Evolutionary conservation across 2,329 filamentous ascomycete species (phyloP).

Genomic region (Monosporascus sp.): DNA sequence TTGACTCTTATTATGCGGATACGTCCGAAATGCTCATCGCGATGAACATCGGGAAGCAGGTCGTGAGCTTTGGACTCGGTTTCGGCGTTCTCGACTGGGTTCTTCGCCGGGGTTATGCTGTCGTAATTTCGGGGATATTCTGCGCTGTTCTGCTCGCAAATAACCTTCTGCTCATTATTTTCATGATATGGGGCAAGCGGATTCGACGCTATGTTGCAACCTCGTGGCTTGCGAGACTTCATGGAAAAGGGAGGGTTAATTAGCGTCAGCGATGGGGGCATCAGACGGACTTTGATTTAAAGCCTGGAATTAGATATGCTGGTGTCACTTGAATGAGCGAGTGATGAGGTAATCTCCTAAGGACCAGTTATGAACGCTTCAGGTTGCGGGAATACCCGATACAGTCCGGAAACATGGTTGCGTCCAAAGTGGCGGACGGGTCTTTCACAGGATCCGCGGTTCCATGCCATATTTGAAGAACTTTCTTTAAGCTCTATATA

Average conservation of each 20-base stretch:
- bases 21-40: slow-evolving; percentile 59
- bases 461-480: too few relatives aligned
- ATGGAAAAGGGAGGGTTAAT: slow-evolving; percentile 18
- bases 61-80: slow-evolving; percentile 49
- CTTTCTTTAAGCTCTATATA: too few relatives aligned
- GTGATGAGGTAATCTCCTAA: too few relatives aligned
- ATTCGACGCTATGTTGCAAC: slow-evolving; percentile 40
- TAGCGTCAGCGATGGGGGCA: too few relatives aligned
- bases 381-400: too few relatives aligned
- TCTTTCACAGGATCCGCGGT: too few relatives aligned
- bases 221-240: slow-evolving; percentile 43
- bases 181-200: slow-evolving; percentile 46
- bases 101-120: slow-evolving; percentile 40
- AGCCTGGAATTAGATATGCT: too few relatives aligned
- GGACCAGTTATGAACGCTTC: too few relatives aligned
- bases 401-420: too few relatives aligned
- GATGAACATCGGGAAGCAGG: slow-evolving; percentile 53
- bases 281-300: too few relatives aligned
- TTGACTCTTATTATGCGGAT: slow-evolving; percentile 54
- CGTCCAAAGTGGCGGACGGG: too few relatives aligned
- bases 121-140: slow-evolving; percentile 48
- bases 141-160: slow-evolving; percentile 42
- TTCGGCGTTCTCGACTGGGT: slow-evolving; percentile 48
- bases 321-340: too few relatives aligned
- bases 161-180: slow-evolving; percentile 42